Base-by-base conservation (phyloP, 805 yeast genomes). In the Maudiozyma serrabonitensis region DNA sequence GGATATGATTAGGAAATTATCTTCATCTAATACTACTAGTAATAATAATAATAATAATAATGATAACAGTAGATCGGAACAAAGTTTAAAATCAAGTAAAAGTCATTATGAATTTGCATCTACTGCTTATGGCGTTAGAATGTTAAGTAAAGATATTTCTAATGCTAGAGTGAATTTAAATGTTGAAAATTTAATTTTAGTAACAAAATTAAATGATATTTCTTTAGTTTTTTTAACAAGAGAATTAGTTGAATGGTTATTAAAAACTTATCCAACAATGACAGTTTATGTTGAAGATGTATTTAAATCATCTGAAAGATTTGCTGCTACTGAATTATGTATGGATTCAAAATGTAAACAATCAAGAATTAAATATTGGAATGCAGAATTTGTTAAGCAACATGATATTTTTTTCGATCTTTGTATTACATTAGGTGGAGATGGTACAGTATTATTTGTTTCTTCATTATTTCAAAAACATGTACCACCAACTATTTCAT, bases 391-490 rank as follows among this genome's bases (percentile, higher is more conserved):
- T 48, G 75, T 86, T 12, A 54, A 66, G 51, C 41, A 60, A 46
- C 45, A 59, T 31, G 59, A 60, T 18, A 72, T 75, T 32, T 56
- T 70, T 45, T 76, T 81, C 54, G 97, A 90, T 62, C 71, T 90
- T 50, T 81, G 88, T 4, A 79, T 90, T 37, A 87, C 97, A 0
- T 72, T 91, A 4, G 99, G 99, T 23, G 99, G 98, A 12, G 98
- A 91, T 63, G 98, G 98, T 4, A 91, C 98, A 0, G 95, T 90
- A 45, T 71, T 90, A 15, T 84, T 84, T 60, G 90, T 90, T 0
- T 88, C 95, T 3, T 82, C 90, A 50, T 70, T 88, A 39, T 91
- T 91, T 65, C 93, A 85, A 68, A 70, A 76, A 50, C 75, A 76
- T 41, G 96, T 89, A 2, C 97, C 99, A 0, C 98, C 98, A 0